Evolutionary conservation across 2,329 filamentous ascomycete species (phyloP).

Genomic region (Onygenales sp.): DNA sequence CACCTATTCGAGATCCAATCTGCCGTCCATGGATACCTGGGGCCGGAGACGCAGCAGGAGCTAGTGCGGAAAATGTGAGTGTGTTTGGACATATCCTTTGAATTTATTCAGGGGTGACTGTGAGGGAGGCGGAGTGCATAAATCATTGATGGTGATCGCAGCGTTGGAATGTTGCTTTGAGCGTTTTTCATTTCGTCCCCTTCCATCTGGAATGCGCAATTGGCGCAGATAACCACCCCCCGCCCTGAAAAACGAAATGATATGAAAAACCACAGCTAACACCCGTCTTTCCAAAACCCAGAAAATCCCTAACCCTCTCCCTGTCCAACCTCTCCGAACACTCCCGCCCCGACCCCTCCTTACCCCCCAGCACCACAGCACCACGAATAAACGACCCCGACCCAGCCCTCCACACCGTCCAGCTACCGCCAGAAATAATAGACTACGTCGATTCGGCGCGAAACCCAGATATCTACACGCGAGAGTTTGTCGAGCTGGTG

Average conservation of each 20-base stretch:
- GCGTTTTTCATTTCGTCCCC: not conserved
- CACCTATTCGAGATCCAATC: constrained; percentile 54
- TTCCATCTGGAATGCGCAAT: no score
- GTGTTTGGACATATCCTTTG: not conserved
- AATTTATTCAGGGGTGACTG: no score
- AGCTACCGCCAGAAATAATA: constrained; percentile 53
- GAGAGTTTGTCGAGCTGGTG: constrained; percentile 55
- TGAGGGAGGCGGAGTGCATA: no score
- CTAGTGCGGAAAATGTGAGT: constrained; percentile 49
- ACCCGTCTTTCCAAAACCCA: constrained; percentile 3
- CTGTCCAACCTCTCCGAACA: constrained; percentile 42
- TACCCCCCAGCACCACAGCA: constrained; percentile 1
- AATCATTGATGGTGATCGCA: not conserved
- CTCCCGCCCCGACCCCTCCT: constrained; percentile 22
- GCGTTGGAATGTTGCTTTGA: not conserved
- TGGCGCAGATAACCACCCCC: not conserved
- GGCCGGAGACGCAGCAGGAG: constrained; percentile 45
- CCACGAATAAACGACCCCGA: constrained; percentile 15
- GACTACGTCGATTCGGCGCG: constrained; percentile 53
- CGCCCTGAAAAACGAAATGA: not conserved
- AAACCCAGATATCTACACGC: constrained; percentile 58
- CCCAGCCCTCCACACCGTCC: constrained; percentile 40
- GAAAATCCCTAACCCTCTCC: constrained; percentile 38
- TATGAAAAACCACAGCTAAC: not conserved
- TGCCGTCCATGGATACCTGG: constrained; percentile 50